phyloP scores from a whole-genome alignment of 2,329 filamentous ascomycete species.

The Teratosphaeria gauchensis region DNA sequence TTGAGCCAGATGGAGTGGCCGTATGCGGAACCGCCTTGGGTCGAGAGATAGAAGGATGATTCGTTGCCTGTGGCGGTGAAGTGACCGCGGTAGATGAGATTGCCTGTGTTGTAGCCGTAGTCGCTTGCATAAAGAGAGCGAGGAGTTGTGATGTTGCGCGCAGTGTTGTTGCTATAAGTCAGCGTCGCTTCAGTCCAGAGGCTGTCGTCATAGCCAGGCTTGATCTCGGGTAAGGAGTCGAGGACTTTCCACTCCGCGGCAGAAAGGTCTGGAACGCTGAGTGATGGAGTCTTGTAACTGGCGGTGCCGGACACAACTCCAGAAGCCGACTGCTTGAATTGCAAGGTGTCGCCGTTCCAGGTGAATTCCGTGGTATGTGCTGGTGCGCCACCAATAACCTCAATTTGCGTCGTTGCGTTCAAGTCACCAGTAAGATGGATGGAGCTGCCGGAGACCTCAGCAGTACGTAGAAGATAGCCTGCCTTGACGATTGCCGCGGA shows the following conservation, averaged over 20 bases:
- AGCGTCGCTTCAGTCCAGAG: slow-evolving; percentile 54
- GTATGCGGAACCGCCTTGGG: slow-evolving; percentile 59
- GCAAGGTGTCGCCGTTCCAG: slow-evolving; percentile 47
- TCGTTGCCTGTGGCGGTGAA: slow-evolving; percentile 58
- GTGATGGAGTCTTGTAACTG: slow-evolving; percentile 39
- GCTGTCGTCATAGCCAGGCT: slow-evolving; percentile 56
- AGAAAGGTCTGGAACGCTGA: slow-evolving; percentile 50
- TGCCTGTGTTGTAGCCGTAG: slow-evolving; percentile 64
- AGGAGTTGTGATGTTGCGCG: slow-evolving; percentile 48
- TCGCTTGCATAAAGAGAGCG: slow-evolving; percentile 57
- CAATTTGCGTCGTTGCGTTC: slow-evolving; percentile 57
- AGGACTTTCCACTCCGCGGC: slow-evolving; percentile 57
- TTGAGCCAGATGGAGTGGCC: slow-evolving; percentile 60
- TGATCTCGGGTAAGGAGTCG: slow-evolving; percentile 62
- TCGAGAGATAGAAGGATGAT: slow-evolving; percentile 42
- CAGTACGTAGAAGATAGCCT: slow-evolving; percentile 55
- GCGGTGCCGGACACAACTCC: slow-evolving; percentile 43
- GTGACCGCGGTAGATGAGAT: slow-evolving; percentile 58
- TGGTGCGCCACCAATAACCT: slow-evolving; percentile 56
- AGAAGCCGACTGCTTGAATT: slow-evolving; percentile 21
- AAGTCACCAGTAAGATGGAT: slow-evolving; percentile 61
- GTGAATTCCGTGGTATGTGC: slow-evolving; percentile 43
- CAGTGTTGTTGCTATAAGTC: slow-evolving; percentile 51
- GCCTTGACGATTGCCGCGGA: slow-evolving; percentile 50
- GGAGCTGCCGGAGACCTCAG: slow-evolving; percentile 43